These are phyloP conservation scores for Gossypium thurberi DNA, from an alignment of 345 rosid genomes.

Conservation along the genomic window DNA sequence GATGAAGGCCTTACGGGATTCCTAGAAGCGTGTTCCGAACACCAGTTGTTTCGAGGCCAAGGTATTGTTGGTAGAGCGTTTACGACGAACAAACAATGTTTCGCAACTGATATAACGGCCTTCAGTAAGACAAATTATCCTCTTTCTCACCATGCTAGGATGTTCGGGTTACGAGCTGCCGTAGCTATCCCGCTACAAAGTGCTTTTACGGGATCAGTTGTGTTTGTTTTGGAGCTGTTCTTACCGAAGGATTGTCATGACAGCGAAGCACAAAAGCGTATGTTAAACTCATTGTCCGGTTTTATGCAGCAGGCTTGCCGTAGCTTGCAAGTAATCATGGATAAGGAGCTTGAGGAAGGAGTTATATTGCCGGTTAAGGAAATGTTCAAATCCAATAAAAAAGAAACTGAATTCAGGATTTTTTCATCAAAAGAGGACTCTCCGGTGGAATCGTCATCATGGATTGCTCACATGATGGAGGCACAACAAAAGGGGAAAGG, in stretches of 20 bases:
- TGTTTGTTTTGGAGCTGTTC: slow-evolving; percentile 76
- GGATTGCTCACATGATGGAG: slow-evolving; percentile 50
- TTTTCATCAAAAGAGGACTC: slow-evolving; percentile 35
- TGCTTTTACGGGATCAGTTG: slow-evolving; percentile 35
- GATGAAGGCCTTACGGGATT: slow-evolving; percentile 37
- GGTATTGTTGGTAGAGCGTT: slow-evolving; percentile 86
- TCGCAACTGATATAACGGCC: slow-evolving; percentile 52
- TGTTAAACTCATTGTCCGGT: slow-evolving; percentile 40
- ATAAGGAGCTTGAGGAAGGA: slow-evolving; percentile 47
- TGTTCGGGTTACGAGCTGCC: slow-evolving; percentile 64
- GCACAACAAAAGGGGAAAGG: slow-evolving; percentile 57
- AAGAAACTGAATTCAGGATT: slow-evolving; percentile 22
- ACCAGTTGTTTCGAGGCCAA: slow-evolving; percentile 60
- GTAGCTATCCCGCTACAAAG: slow-evolving; percentile 65
- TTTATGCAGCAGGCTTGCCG: slow-evolving; percentile 45
- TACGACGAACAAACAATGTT: slow-evolving; percentile 44
- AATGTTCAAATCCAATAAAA: not conserved
- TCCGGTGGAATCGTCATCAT: slow-evolving; percentile 41
- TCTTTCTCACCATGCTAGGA: slow-evolving; percentile 79
- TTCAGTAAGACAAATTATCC: slow-evolving; percentile 70
- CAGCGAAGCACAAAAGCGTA: slow-evolving; percentile 34
- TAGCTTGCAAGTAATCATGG: slow-evolving; percentile 43
- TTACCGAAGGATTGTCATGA: slow-evolving; percentile 60
- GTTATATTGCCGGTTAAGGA: slow-evolving; percentile 31
- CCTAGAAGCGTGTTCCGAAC: slow-evolving; percentile 73